Conservation (phyloP, 208 protist species). For the Leishmania braziliensis region DNA sequence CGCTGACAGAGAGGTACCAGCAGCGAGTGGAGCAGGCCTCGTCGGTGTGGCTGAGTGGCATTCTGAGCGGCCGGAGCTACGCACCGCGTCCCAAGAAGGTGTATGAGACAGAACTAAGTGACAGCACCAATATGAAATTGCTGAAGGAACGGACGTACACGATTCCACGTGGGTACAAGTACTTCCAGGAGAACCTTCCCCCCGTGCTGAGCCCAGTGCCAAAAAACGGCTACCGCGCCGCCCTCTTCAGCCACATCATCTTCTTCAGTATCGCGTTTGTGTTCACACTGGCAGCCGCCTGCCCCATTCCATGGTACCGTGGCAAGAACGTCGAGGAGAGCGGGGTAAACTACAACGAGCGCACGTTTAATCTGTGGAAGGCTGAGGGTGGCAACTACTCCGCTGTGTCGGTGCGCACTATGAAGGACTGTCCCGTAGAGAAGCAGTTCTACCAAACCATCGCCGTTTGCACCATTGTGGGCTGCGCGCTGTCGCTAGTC, state of each 20-base stretch:
- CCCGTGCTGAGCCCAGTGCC: constrained; percentile 44
- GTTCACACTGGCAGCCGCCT: constrained; percentile 44
- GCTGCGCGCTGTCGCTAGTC: constrained; percentile 41
- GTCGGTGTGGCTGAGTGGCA: constrained; percentile 55
- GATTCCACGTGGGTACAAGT: constrained; percentile 67
- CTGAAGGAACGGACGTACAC: constrained; percentile 46
- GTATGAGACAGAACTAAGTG: constrained; percentile 38
- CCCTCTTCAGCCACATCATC: constrained; percentile 46
- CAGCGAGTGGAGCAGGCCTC: constrained; percentile 30
- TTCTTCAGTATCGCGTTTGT: constrained; percentile 42
- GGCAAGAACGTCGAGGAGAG: constrained; percentile 38
- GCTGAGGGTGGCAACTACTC: constrained; percentile 32
- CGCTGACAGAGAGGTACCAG: constrained; percentile 30
- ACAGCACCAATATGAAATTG: constrained; percentile 40
- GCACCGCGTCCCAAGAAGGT: constrained; percentile 51
- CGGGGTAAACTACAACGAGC: constrained; percentile 44
- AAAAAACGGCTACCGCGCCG: constrained; percentile 20
- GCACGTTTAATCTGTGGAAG: constrained; percentile 48
- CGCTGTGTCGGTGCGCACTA: constrained; percentile 14
- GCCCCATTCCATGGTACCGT: constrained; percentile 60
- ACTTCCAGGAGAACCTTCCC: constrained; percentile 41
- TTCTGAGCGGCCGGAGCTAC: constrained; percentile 52
- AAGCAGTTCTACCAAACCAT: constrained; percentile 74
- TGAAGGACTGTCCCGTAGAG: constrained; percentile 46
- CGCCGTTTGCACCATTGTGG: constrained; percentile 45